A percentile compares a stretch with the other conserved stretches of the same genome.
These are phyloP conservation scores for Vickermania ingenoplastis DNA, from an alignment of 208 protist species.

Conservation along the genomic window DNA sequence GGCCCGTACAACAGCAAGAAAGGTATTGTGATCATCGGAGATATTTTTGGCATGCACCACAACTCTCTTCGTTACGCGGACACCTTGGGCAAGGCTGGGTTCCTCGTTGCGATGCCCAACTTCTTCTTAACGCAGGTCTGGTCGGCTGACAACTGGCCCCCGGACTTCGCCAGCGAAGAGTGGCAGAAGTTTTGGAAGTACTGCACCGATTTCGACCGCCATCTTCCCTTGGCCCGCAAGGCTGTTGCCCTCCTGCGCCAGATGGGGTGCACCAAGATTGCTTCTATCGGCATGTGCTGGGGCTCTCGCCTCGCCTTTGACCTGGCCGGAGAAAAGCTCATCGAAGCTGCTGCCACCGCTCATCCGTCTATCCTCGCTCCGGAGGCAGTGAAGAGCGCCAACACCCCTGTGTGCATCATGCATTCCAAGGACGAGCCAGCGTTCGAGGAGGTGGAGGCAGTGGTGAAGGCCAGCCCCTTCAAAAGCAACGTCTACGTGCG, in stretches of 20 bases:
- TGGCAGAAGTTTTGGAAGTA: constrained; percentile 6
- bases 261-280: constrained; percentile 7
- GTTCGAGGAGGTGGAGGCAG: constrained; percentile 7
- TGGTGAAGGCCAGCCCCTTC: constrained; percentile 1
- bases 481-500: constrained; percentile 3
- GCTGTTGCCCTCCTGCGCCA: not conserved
- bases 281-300: constrained; percentile 13
- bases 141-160: not conserved
- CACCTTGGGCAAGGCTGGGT: constrained; percentile 1
- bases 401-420: constrained; percentile 9
- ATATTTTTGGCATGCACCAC: constrained; percentile 13
- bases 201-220: not conserved
- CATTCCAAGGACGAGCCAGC: constrained; percentile 9
- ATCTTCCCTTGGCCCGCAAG: constrained; percentile 1
- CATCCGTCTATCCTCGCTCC: constrained; percentile 11
- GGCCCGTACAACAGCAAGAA: not conserved
- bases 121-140: constrained; percentile 8
- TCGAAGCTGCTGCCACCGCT: constrained; percentile 1
- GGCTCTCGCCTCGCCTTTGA: constrained; percentile 8
- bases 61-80: constrained; percentile 11
- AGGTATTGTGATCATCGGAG: constrained; percentile 11
- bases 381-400: constrained; percentile 1
- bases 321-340: not conserved
- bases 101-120: constrained; percentile 14
- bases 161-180: constrained; percentile 4